Percentiles rank a stretch among this genome's conserved stretches.
Conservation (phyloP, 352 stramenopile species). For the Phytophthora boehmeriae region DNA sequence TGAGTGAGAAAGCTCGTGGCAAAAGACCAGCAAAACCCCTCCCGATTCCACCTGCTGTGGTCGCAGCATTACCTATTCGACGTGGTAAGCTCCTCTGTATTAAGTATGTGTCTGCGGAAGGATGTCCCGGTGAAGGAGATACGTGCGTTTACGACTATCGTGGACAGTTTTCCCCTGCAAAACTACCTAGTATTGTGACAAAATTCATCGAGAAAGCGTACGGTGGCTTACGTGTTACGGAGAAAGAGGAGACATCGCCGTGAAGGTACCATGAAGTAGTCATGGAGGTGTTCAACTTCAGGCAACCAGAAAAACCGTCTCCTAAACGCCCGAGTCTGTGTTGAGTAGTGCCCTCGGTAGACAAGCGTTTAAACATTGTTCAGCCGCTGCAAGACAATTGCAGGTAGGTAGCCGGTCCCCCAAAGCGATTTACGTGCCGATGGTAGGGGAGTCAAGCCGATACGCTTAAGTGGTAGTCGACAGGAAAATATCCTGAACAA, state of each 20-base stretch:
- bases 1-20: too few species aligned
- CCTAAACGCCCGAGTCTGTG: neutral
- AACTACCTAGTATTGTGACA: constrained; percentile 5
- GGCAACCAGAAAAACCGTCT: neutral
- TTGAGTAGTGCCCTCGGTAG: neutral
- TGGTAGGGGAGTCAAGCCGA: too few species aligned
- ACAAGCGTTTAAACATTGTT: neutral
- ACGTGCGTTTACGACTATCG: constrained; percentile 12
- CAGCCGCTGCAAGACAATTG: constrained; percentile 1
- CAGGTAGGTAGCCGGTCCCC: constrained; percentile 1
- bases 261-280: constrained; percentile 9
- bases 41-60: neutral
- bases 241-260: neutral
- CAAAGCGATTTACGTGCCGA: too few species aligned
- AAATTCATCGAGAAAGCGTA: constrained; percentile 11
- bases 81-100: constrained; percentile 17
- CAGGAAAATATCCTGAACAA: too few species aligned
- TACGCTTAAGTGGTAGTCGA: too few species aligned
- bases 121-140: constrained; percentile 5
- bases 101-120: constrained; percentile 6
- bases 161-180: constrained; percentile 8
- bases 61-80: constrained; percentile 6
- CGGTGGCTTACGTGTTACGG: neutral
- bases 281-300: neutral
- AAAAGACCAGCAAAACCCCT: too few species aligned